Evolutionary conservation across 140 eudicot species (phyloP).

Genomic region (Anethum foeniculum): DNA sequence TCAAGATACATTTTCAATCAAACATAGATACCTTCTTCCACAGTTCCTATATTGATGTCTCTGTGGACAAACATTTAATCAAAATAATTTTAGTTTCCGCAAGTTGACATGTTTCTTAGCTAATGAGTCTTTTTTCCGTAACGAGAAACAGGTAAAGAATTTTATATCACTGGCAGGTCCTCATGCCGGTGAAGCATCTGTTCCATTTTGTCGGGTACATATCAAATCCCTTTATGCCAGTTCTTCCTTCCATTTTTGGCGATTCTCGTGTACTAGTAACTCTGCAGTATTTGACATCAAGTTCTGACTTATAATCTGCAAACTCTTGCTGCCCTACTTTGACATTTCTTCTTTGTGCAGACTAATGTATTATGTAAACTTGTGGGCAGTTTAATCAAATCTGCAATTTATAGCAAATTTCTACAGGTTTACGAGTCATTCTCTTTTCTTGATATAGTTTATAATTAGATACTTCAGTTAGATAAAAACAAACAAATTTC

Average conservation of each 20-base stretch:
- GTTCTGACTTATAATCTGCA: background rate
- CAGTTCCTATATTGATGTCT: no score
- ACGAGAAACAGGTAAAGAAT: conserved; percentile 65
- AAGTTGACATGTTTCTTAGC: background rate
- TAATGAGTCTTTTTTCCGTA: conserved; percentile 6
- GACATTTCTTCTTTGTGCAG: conserved; percentile 35
- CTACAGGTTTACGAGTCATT: conserved; percentile 52
- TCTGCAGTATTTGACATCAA: background rate
- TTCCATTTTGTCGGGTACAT: conserved; percentile 80
- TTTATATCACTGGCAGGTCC: conserved; percentile 86
- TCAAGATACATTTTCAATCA: background rate
- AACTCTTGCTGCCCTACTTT: background rate
- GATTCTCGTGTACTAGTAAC: no score
- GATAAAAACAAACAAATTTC: background rate
- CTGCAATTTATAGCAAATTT: conserved; percentile 48
- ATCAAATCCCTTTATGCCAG: background rate
- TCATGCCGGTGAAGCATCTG: conserved; percentile 87
- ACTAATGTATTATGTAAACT: conserved; percentile 49
- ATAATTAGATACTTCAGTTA: background rate
- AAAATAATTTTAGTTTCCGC: background rate
- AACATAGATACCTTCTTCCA: background rate
- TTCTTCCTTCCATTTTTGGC: background rate
- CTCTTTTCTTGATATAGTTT: background rate
- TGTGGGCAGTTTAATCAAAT: conserved; percentile 49
- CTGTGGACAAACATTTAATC: no score